A percentile compares a stretch with the other conserved stretches of the same genome.
phyloP scores from a whole-genome alignment of 2,329 filamentous ascomycete species.

The Diaporthe ilicicola region DNA sequence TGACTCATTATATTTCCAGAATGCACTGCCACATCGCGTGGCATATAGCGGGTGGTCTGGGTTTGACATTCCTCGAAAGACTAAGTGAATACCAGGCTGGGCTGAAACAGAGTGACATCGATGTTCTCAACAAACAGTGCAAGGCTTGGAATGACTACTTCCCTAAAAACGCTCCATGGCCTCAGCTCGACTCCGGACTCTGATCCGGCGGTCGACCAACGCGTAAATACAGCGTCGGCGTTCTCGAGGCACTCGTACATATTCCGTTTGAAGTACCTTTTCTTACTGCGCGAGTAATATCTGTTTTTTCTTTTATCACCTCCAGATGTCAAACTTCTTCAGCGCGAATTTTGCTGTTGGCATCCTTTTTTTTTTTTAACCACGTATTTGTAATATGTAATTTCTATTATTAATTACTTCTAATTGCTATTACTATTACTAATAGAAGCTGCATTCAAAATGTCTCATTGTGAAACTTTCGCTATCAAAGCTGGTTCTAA shows the following conservation, averaged over 20 bases:
- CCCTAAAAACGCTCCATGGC: conserved; percentile 18
- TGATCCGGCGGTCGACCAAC: background rate
- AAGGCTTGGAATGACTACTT: conserved; percentile 28
- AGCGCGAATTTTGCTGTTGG: no score
- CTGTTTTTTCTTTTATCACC: no score
- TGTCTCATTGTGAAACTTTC: no score
- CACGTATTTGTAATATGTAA: no score
- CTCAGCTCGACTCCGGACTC: conserved; percentile 29
- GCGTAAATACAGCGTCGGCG: background rate
- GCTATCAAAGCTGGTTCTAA: no score
- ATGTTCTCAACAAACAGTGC: conserved; percentile 27
- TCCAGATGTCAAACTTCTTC: no score
- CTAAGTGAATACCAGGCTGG: conserved; percentile 18
- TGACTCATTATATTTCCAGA: background rate
- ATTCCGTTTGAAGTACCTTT: background rate
- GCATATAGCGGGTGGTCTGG: conserved; percentile 30
- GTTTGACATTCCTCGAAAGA: conserved; percentile 29
- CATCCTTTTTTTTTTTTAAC: no score
- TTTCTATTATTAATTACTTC: no score
- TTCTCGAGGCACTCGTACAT: background rate
- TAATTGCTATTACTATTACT: background rate
- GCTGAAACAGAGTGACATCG: conserved; percentile 15
- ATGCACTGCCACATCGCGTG: conserved; percentile 34
- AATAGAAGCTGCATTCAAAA: no score
- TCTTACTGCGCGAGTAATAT: background rate